Conservation (phyloP, 345 rosid species). For the Rhodamnia rubescens region DNA sequence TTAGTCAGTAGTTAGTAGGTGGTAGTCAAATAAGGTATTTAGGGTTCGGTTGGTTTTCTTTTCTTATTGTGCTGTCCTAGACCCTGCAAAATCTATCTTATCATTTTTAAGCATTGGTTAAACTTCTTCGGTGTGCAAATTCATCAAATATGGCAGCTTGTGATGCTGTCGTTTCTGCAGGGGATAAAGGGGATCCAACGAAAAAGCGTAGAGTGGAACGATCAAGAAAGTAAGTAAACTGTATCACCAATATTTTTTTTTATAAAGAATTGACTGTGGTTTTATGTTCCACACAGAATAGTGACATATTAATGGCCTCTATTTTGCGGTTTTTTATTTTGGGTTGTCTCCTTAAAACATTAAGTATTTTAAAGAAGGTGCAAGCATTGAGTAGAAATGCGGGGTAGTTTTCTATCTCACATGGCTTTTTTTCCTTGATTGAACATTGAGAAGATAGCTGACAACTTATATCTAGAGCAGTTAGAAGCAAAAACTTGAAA, state of each 20-base stretch:
- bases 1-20: not conserved
- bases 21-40: not conserved
- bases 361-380: not conserved
- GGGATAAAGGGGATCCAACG: conserved; percentile 54
- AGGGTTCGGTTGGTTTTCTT: not conserved
- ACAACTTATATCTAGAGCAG: not conserved
- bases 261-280: not conserved
- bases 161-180: conserved; percentile 17
- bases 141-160: not conserved
- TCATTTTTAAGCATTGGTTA: not conserved
- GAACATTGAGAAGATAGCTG: not conserved
- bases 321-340: not conserved
- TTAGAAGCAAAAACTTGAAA: not conserved
- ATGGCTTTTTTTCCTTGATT: not conserved
- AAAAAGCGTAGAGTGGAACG: conserved; percentile 73
- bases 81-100: not conserved
- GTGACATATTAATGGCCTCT: not conserved
- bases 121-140: not conserved
- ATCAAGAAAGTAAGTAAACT: conserved; percentile 50
- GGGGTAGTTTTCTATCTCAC: not conserved
- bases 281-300: not conserved
- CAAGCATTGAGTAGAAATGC: not conserved
- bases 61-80: not conserved
- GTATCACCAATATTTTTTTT: not conserved
- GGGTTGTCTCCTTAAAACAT: not conserved